A percentile compares a stretch with the other conserved stretches of the same genome.
Conservation (phyloP, 2,329 filamentous ascomycete genomes). For the Penicillium sp. region DNA sequence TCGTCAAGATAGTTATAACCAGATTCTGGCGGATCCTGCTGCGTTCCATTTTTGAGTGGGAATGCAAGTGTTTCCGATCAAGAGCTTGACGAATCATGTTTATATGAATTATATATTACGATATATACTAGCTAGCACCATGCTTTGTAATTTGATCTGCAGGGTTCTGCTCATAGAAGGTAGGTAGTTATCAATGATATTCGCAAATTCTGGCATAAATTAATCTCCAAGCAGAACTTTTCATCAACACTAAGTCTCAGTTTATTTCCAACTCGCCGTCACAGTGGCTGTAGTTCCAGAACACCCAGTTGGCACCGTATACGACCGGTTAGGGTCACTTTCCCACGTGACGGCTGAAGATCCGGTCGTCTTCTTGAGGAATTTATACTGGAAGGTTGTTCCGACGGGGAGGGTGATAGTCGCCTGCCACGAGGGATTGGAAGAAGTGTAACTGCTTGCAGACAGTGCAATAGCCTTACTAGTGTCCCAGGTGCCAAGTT, state of each 20-base stretch:
- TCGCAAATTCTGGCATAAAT: too few relatives aligned
- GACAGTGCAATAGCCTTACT: constrained; percentile 56
- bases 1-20: constrained; percentile 46
- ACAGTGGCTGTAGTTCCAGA: constrained; percentile 33
- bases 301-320: constrained; percentile 43
- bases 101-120: background rate
- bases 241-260: background rate
- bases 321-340: constrained; percentile 52
- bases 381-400: constrained; percentile 65
- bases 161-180: background rate
- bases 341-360: constrained; percentile 59
- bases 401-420: constrained; percentile 59
- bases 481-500: constrained; percentile 65
- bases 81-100: background rate
- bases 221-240: background rate
- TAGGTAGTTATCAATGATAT: background rate
- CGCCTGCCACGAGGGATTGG: constrained; percentile 62
- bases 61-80: too few relatives aligned
- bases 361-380: constrained; percentile 58
- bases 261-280: constrained; percentile 42
- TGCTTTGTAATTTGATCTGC: fast-evolving
- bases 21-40: constrained; percentile 32
- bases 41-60: constrained; percentile 27
- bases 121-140: background rate
- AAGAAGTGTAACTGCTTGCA: constrained; percentile 58